Conservation (phyloP, 345 rosid genomes). For the Brassica nigra region DNA sequence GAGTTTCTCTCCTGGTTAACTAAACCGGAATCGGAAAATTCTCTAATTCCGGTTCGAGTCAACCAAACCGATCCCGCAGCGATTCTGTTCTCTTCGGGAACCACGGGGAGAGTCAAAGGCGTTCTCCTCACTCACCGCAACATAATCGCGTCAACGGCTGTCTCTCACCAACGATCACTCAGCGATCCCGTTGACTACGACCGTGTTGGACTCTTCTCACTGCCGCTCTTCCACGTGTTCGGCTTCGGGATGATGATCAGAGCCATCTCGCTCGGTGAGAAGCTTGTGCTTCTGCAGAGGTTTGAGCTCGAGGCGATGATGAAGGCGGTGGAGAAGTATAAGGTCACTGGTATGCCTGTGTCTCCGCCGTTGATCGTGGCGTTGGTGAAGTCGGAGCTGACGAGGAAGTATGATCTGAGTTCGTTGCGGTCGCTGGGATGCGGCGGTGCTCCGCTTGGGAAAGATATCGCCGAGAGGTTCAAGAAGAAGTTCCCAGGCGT, state of each 20-base stretch:
- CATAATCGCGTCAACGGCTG: slow-evolving; percentile 62
- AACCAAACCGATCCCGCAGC: slow-evolving; percentile 71
- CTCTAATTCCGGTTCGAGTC: slow-evolving; percentile 26
- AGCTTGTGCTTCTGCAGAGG: slow-evolving; percentile 49
- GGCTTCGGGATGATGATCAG: slow-evolving; percentile 52
- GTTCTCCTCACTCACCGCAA: slow-evolving; percentile 71
- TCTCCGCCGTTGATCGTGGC: slow-evolving; percentile 82
- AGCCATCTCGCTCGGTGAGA: slow-evolving; percentile 48
- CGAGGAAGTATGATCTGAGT: slow-evolving; percentile 63
- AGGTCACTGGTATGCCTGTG: slow-evolving; percentile 66
- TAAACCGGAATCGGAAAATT: slow-evolving; percentile 7
- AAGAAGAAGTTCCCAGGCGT: slow-evolving; percentile 70
- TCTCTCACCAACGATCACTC: slow-evolving; percentile 31
- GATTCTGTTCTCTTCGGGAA: slow-evolving; percentile 79
- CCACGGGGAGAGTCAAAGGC: slow-evolving; percentile 77
- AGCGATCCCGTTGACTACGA: slow-evolving; percentile 39
- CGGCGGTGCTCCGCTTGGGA: slow-evolving; percentile 88
- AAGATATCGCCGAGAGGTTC: slow-evolving; percentile 70
- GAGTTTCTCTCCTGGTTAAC: slow-evolving; percentile 58
- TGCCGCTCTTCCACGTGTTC: slow-evolving; percentile 58
- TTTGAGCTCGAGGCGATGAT: slow-evolving; percentile 60
- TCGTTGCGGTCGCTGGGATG: slow-evolving; percentile 58
- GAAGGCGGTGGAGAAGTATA: slow-evolving; percentile 59
- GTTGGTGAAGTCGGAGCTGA: slow-evolving; percentile 64
- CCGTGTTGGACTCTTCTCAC: slow-evolving; percentile 52